Percentiles rank a stretch among this genome's conserved stretches.
phyloP scores from a whole-genome alignment of 139 green algal genomes.

The Chlorella vulgaris region DNA sequence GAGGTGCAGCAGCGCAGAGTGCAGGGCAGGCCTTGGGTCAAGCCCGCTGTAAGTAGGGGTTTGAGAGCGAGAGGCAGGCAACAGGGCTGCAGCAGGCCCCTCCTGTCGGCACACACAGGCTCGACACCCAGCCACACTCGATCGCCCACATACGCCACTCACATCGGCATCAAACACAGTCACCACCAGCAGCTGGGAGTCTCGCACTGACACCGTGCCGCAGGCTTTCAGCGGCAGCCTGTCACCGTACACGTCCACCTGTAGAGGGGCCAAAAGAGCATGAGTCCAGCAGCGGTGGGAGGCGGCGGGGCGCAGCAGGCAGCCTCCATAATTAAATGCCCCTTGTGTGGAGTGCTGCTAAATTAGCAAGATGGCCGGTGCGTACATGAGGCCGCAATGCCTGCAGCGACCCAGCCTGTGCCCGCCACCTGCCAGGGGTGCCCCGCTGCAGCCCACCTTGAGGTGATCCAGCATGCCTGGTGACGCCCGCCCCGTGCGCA shows the following conservation, averaged over 20 bases:
- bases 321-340: not conserved
- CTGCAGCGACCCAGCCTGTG: not conserved
- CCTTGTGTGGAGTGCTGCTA: no score
- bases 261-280: not conserved
- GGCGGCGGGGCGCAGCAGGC: not conserved
- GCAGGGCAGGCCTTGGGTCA: not conserved
- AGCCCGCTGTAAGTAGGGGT: not conserved
- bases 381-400: no score
- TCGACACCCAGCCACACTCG: not conserved
- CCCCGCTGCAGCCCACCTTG: conserved; percentile 3
- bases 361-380: no score
- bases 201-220: conserved; percentile 69
- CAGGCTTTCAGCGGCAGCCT: conserved; percentile 63
- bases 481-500: conserved; percentile 73
- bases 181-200: conserved; percentile 71
- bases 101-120: not conserved
- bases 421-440: not conserved
- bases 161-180: conserved; percentile 70
- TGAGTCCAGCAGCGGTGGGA: not conserved
- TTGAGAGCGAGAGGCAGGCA: not conserved
- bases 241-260: conserved; percentile 62
- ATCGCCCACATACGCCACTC: not conserved
- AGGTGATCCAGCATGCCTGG: conserved; percentile 82
- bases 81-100: not conserved
- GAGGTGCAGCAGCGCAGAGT: not conserved